phyloP scores from a whole-genome alignment of 202 grass and related monocot genomes.

The Musa balbisiana region DNA sequence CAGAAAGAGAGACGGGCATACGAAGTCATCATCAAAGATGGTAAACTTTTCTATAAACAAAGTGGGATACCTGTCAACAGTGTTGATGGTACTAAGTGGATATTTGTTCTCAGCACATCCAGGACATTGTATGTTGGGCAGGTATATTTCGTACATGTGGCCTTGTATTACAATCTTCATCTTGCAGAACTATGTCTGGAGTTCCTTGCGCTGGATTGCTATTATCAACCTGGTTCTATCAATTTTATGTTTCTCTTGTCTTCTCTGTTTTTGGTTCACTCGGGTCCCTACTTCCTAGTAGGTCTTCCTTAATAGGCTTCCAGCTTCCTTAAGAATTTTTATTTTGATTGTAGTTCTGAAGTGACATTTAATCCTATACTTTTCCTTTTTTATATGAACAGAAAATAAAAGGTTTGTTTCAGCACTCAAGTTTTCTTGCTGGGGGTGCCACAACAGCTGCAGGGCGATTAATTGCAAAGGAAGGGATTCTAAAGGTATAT shows the following conservation, averaged over 20 bases:
- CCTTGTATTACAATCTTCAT: too few relatives aligned
- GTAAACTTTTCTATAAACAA: conserved; percentile 51
- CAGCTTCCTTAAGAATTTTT: too few relatives aligned
- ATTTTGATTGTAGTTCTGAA: neutral
- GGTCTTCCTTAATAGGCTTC: too few relatives aligned
- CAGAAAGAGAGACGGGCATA: conserved; percentile 76
- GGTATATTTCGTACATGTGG: conserved; percentile 13
- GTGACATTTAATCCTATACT: neutral
- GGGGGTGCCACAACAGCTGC: conserved; percentile 75
- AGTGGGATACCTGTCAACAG: conserved; percentile 49
- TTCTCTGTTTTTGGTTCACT: too few relatives aligned
- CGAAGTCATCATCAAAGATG: conserved; percentile 52
- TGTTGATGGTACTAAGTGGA: conserved; percentile 70
- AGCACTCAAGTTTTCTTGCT: conserved; percentile 85
- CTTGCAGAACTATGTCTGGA: too few relatives aligned
- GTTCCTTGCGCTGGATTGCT: neutral
- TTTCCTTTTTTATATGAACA: conserved; percentile 25
- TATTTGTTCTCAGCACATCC: conserved; percentile 79
- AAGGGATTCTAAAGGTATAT: conserved; percentile 60
- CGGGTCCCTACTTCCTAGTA: too few relatives aligned
- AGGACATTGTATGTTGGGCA: conserved; percentile 72
- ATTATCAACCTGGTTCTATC: neutral
- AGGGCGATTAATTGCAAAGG: conserved; percentile 74
- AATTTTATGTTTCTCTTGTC: neutral
- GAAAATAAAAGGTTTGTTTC: conserved; percentile 92